phyloP scores from a whole-genome alignment of 148 eudicot species.

The Fagopyrum tataricum region DNA sequence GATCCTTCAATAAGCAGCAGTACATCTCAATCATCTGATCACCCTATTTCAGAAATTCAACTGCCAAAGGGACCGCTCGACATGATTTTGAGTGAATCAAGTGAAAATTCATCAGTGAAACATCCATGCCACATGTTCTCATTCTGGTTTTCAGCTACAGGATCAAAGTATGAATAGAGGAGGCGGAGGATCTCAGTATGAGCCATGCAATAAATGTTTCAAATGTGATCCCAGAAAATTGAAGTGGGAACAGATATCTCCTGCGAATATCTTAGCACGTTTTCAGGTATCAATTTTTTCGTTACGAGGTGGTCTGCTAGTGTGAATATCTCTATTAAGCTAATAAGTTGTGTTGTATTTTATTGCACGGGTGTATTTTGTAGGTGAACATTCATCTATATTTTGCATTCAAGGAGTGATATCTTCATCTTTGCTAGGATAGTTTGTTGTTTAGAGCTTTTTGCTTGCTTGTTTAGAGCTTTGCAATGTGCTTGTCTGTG shows the following conservation, averaged over 20 bases:
- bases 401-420: background rate
- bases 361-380: background rate
- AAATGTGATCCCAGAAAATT: constrained; percentile 15
- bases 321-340: constrained; percentile 1
- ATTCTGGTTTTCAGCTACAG: constrained; percentile 1
- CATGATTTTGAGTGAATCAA: constrained; percentile 27
- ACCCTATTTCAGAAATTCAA: constrained; percentile 22
- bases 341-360: background rate
- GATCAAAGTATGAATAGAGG: constrained; percentile 1
- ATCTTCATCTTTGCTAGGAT: background rate
- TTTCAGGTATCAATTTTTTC: constrained; percentile 2
- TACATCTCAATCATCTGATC: constrained; percentile 18
- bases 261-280: background rate
- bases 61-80: constrained; percentile 21
- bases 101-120: constrained; percentile 11
- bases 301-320: constrained; percentile 6
- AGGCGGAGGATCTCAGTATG: constrained; percentile 15
- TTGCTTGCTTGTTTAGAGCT: background rate
- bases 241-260: background rate
- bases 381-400: background rate
- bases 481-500: background rate
- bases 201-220: constrained; percentile 16
- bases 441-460: background rate
- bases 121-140: constrained; percentile 9
- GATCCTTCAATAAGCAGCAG: constrained; percentile 13